Percentiles rank a stretch among this genome's conserved stretches.
Conservation (phyloP, 208 protist genomes). For the Trypanosoma caninum region DNA sequence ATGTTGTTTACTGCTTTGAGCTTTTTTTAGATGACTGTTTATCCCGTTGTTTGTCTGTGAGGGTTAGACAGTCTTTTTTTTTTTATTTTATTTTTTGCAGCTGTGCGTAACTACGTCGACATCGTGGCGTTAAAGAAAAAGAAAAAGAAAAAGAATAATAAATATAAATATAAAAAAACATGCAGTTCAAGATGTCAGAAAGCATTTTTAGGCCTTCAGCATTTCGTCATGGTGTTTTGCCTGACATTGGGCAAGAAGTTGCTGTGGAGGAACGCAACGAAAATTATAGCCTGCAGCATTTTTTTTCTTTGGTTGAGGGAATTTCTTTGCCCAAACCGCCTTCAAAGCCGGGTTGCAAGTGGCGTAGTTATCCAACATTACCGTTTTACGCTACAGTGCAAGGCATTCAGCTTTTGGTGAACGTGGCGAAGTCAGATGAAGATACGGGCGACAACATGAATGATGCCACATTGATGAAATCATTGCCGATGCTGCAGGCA, state of each 20-base stretch:
- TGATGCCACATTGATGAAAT: conserved; percentile 1
- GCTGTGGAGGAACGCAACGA: not conserved
- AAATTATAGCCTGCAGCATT: not conserved
- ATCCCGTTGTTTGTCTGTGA: too few species aligned
- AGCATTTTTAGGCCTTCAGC: conserved; percentile 10
- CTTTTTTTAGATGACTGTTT: too few species aligned
- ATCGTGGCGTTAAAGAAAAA: too few species aligned
- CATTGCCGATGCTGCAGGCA: conserved; percentile 23
- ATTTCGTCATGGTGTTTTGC: conserved; percentile 17
- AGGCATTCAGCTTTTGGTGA: conserved; percentile 35
- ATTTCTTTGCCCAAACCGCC: not conserved
- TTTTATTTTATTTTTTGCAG: conserved; percentile 5
- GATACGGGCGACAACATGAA: conserved; percentile 1
- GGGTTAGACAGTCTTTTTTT: not conserved
- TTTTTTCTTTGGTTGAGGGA: not conserved
- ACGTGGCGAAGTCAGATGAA: conserved; percentile 19
- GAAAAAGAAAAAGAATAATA: too few species aligned
- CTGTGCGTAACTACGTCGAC: too few species aligned
- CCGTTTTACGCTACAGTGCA: conserved; percentile 56
- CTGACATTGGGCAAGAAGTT: not conserved
- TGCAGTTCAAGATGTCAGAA: not conserved
- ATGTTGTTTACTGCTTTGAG: too few species aligned
- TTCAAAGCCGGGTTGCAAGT: not conserved
- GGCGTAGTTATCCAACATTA: conserved; percentile 29
- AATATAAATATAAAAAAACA: too few species aligned